Base-by-base conservation (phyloP, 2,329 filamentous ascomycete genomes). In the Microascus cirrosus region DNA sequence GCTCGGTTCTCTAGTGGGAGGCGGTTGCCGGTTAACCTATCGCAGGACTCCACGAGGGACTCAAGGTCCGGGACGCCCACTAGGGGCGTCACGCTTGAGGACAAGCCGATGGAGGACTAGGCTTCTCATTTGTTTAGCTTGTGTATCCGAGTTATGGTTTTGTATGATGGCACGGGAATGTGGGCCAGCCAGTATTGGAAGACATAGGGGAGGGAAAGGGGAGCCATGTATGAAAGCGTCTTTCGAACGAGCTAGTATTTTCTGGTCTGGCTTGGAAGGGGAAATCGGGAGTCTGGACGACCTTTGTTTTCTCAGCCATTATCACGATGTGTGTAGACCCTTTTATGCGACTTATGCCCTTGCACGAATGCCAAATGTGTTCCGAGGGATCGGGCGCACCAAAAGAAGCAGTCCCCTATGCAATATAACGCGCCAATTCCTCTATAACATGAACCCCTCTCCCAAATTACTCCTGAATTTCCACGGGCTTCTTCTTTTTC, bases 1-100 rank as follows among this genome's bases (percentile, higher is more conserved):
- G 71, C 74, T 24, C 71, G 79, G 57, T 77, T 84, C 61, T 82
- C 73, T 63, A 82, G 67, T 55, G 80, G 77, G 39, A 76, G 57
- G 45, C n/a, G 57, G 25, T n/a, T 58, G 20, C 53, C 53, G 18
- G 32, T 55, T 7, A 53, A 53, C 25, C 34, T 35, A 10, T 20
- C 35, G 52, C 32, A 20, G 24, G 55, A 57, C 45, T 50, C 55
- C 11, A 25, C 35, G 11, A 8, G 48, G 32, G 36, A 57, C 32
- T 35, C 51, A 2, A 28, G 25, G 24, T n/a, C 51, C 5, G 51
- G 28, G 34, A 61, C 13, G 56, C 63, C 62, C 52, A 67, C 63
- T 13, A 61, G 65, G n/a, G 77, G 77, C 25, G 73, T 80, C 32
- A 78, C 76, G 25, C 72, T 80, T 42, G 77, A 79, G 61, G 77